phyloP scores from a whole-genome alignment of 2,329 filamentous ascomycete genomes.

The Fusarium sp. region DNA sequence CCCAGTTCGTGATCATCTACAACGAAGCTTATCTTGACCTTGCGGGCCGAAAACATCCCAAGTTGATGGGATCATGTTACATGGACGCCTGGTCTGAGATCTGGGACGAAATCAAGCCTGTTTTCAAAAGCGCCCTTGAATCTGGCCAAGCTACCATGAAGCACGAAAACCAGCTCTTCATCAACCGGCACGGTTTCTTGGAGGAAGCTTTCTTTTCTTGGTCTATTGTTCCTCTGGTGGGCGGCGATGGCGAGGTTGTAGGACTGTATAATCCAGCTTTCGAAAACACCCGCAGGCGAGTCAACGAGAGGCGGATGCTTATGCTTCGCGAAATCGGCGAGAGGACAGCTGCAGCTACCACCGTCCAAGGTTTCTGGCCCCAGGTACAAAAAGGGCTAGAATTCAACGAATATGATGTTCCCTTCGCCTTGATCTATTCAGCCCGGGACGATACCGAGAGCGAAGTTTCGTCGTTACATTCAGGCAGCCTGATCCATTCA shows the following conservation, averaged over 20 bases:
- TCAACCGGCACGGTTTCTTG: conserved; percentile 77
- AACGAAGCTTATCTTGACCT: conserved; percentile 81
- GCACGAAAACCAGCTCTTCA: conserved; percentile 83
- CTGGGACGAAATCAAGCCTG: conserved; percentile 78
- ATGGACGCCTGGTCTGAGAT: conserved; percentile 80
- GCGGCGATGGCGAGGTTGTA: conserved; percentile 79
- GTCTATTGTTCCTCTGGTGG: conserved; percentile 84
- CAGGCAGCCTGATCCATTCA: conserved; percentile 73
- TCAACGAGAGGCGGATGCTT: conserved; percentile 85
- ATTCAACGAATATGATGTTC: conserved; percentile 82
- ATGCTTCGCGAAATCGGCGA: conserved; percentile 85
- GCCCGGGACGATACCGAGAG: conserved; percentile 79
- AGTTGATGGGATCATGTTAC: conserved; percentile 81
- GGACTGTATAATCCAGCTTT: conserved; percentile 86
- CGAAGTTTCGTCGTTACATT: conserved; percentile 80
- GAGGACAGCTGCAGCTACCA: conserved; percentile 79
- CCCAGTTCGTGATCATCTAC: conserved; percentile 77
- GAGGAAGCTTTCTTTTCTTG: conserved; percentile 89
- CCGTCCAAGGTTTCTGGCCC: conserved; percentile 81
- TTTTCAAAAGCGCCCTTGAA: conserved; percentile 76
- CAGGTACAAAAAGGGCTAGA: conserved; percentile 78
- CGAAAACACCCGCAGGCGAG: conserved; percentile 83
- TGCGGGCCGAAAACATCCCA: conserved; percentile 83
- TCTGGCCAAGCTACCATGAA: conserved; percentile 88
- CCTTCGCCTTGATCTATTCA: conserved; percentile 84